Conservation (phyloP, 805 yeast species). For the Yamadazyma takamatsuzukensis region DNA sequence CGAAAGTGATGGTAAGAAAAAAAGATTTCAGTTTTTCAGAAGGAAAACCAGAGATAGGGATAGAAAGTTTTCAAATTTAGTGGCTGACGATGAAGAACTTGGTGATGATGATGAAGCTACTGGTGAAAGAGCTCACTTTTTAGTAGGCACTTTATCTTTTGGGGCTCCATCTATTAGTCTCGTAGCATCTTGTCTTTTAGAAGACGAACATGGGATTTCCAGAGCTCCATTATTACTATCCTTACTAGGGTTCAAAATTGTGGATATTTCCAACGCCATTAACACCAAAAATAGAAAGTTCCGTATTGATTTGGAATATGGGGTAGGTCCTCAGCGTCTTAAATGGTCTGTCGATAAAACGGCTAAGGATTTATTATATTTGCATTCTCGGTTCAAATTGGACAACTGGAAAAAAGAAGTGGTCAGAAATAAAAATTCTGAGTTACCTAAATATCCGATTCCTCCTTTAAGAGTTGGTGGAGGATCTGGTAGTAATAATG, state of each 20-base stretch:
- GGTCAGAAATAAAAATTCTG: slow-evolving; percentile 29
- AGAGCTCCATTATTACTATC: slow-evolving; percentile 82
- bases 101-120: slow-evolving; percentile 23
- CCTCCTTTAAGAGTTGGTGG: slow-evolving; percentile 28
- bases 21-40: slow-evolving; percentile 22
- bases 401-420: slow-evolving; percentile 33
- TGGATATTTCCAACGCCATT: slow-evolving; percentile 43
- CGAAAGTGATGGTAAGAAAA: slow-evolving; percentile 3
- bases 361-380: slow-evolving; percentile 63
- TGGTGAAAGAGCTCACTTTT: slow-evolving; percentile 33
- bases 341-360: slow-evolving; percentile 78
- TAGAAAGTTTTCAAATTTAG: slow-evolving; percentile 14
- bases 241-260: slow-evolving; percentile 63
- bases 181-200: slow-evolving; percentile 67
- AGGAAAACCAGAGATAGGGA: slow-evolving; percentile 20
- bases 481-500: slow-evolving; percentile 1
- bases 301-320: slow-evolving; percentile 81
- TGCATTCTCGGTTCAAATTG: slow-evolving; percentile 67
- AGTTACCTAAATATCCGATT: slow-evolving; percentile 45
- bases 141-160: slow-evolving; percentile 45
- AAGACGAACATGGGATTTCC: slow-evolving; percentile 71
- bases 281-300: slow-evolving; percentile 44
- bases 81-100: slow-evolving; percentile 12
- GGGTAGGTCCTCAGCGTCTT: slow-evolving; percentile 73
- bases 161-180: slow-evolving; percentile 75